phyloP scores from a whole-genome alignment of 2,329 filamentous ascomycete genomes.

The Xylariaceae sp. region DNA sequence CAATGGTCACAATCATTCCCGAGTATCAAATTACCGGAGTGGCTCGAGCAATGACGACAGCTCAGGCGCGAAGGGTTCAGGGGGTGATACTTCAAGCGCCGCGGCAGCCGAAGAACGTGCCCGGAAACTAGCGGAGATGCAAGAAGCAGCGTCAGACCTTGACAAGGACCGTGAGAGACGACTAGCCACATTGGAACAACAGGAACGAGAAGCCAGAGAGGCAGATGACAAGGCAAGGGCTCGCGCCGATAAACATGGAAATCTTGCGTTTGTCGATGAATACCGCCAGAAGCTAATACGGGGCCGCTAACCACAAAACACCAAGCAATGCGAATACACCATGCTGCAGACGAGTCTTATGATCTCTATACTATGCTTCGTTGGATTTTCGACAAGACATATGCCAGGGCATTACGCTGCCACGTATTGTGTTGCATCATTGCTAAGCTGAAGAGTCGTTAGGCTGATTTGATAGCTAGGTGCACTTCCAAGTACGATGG shows the following conservation, averaged over 20 bases:
- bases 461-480: no score
- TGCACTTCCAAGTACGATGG: no score
- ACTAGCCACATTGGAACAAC: conserved; percentile 61
- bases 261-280: conserved; percentile 59
- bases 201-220: conserved; percentile 60
- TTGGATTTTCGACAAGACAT: neutral
- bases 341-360: neutral
- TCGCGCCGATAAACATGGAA: conserved; percentile 57
- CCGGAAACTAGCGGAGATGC: conserved; percentile 68
- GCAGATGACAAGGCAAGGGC: conserved; percentile 62
- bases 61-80: conserved; percentile 19
- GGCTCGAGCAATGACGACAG: conserved; percentile 24
- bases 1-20: conserved; percentile 28
- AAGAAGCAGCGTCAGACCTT: conserved; percentile 63
- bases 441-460: no score
- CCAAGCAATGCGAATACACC: neutral
- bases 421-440: no score
- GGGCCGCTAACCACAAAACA: conserved; percentile 11
- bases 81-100: conserved; percentile 8
- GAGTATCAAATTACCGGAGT: conserved; percentile 18
- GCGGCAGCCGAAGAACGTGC: conserved; percentile 51
- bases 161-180: conserved; percentile 67
- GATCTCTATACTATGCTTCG: neutral
- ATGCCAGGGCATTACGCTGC: no score
- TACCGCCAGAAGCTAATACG: conserved; percentile 53